phyloP scores from a whole-genome alignment of 352 stramenopile genomes.

The Phytophthora fragariaefolia region DNA sequence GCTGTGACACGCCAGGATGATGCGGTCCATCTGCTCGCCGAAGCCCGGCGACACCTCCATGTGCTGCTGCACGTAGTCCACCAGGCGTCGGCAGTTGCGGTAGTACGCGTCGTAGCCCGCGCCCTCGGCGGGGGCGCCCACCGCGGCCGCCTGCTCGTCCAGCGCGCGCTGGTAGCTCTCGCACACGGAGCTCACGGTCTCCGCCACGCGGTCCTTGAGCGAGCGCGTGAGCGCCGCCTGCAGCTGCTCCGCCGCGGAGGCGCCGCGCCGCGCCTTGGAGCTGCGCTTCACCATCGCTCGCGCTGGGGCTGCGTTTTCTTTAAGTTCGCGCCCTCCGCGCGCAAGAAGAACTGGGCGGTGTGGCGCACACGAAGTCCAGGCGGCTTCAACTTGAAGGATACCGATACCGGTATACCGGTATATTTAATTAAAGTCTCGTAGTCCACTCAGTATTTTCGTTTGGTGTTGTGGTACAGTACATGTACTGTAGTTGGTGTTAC shows the following conservation, averaged over 20 bases:
- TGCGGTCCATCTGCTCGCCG: constrained; percentile 67
- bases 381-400: too few relatives aligned
- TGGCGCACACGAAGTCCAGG: too few relatives aligned
- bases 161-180: constrained; percentile 43
- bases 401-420: too few relatives aligned
- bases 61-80: constrained; percentile 66
- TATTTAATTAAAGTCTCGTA: too few relatives aligned
- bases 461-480: too few relatives aligned
- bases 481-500: too few relatives aligned
- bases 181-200: constrained; percentile 61
- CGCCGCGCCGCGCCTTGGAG: constrained; percentile 21
- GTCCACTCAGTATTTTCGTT: too few relatives aligned
- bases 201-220: constrained; percentile 52
- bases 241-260: constrained; percentile 34
- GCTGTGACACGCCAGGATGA: constrained; percentile 75
- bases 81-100: constrained; percentile 59
- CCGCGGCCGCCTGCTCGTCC: constrained; percentile 10
- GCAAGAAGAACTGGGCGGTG: not conserved
- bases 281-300: constrained; percentile 39
- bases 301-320: too few relatives aligned
- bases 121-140: constrained; percentile 3
- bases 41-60: constrained; percentile 72
- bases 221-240: constrained; percentile 46
- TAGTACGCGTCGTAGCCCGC: constrained; percentile 68
- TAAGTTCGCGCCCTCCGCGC: too few relatives aligned